phyloP scores from a whole-genome alignment of 768 basidiomycete species.

The Scleroderma bovista region DNA sequence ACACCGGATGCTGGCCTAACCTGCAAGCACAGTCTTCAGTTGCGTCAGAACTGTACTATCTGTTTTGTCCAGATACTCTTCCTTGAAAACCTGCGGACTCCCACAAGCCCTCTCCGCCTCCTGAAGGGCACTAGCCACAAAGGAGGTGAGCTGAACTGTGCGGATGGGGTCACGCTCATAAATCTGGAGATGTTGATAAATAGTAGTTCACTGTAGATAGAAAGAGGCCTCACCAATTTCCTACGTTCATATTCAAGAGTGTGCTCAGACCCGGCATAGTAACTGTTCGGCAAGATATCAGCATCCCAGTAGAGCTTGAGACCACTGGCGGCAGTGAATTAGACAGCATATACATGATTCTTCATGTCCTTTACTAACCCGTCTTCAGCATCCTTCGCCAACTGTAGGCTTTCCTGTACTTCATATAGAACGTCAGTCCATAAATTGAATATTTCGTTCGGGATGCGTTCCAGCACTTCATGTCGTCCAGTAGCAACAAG shows the following conservation, averaged over 20 bases:
- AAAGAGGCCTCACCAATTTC: slow-evolving; percentile 47
- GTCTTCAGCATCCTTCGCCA: slow-evolving; percentile 32
- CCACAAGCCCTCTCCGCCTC: slow-evolving; percentile 59
- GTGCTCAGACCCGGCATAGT: slow-evolving; percentile 59
- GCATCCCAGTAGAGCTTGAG: slow-evolving; percentile 69
- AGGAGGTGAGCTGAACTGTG: slow-evolving; percentile 56
- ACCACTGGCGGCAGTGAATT: slow-evolving; percentile 11
- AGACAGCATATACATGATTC: background rate
- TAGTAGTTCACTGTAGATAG: slow-evolving; percentile 1
- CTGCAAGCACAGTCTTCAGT: slow-evolving; percentile 47
- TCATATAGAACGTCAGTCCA: slow-evolving; percentile 90
- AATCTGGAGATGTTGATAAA: slow-evolving; percentile 41
- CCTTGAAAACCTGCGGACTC: slow-evolving; percentile 56
- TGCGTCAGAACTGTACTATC: slow-evolving; percentile 74
- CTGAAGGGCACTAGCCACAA: slow-evolving; percentile 51
- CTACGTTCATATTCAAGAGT: slow-evolving; percentile 77
- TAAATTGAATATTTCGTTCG: slow-evolving; percentile 74
- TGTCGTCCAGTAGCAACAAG: slow-evolving; percentile 70
- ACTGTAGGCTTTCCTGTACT: slow-evolving; percentile 61
- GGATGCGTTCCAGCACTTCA: slow-evolving; percentile 67
- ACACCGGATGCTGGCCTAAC: too few relatives aligned
- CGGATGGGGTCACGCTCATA: slow-evolving; percentile 69
- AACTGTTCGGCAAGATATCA: slow-evolving; percentile 49
- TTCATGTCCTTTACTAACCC: slow-evolving; percentile 18
- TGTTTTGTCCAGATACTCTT: slow-evolving; percentile 53